These are phyloP conservation scores for Mycotypha africana DNA, from an alignment of 371 early-diverging fungal genomes.

Conservation along the genomic window DNA sequence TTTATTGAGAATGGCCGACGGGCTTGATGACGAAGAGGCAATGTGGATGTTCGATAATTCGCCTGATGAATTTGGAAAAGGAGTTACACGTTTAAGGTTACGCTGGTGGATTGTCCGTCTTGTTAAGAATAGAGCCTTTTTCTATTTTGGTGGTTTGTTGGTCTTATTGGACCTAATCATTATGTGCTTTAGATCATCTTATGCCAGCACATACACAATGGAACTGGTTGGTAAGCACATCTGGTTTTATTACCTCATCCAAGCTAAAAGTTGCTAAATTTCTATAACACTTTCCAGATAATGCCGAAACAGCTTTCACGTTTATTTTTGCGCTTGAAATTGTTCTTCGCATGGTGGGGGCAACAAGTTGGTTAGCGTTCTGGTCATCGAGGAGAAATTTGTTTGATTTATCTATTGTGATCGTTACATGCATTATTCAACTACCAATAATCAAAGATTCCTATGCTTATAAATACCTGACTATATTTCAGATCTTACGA, in stretches of 20 bases:
- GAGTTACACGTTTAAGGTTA: conserved; percentile 20
- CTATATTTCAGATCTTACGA: conserved; percentile 48
- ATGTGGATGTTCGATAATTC: conserved; percentile 45
- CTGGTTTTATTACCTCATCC: too few relatives aligned
- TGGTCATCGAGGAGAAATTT: conserved; percentile 43
- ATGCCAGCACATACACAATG: conserved; percentile 27
- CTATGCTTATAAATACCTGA: conserved; percentile 46
- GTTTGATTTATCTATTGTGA: conserved; percentile 46
- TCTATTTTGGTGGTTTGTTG: conserved; percentile 42
- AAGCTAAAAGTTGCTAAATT: too few relatives aligned
- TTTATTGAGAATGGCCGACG: conserved; percentile 21
- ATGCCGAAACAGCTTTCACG: conserved; percentile 47
- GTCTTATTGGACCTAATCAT: conserved; percentile 42
- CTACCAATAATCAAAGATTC: conserved; percentile 48
- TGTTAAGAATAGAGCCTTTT: conserved; percentile 41
- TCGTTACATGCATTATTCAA: conserved; percentile 48
- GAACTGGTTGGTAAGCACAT: conserved; percentile 37
- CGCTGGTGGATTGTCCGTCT: conserved; percentile 30
- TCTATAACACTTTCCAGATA: too few relatives aligned
- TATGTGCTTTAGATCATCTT: conserved; percentile 50
- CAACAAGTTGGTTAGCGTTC: conserved; percentile 42
- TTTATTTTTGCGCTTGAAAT: conserved; percentile 50
- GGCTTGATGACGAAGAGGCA: conserved; percentile 16
- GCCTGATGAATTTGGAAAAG: conserved; percentile 29
- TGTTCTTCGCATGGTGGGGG: conserved; percentile 41